Evolutionary conservation across 768 basidiomycete species (phyloP), one percentile per base, ranked within the genome.

Genomic region (Termitomyces sp.): DNA sequence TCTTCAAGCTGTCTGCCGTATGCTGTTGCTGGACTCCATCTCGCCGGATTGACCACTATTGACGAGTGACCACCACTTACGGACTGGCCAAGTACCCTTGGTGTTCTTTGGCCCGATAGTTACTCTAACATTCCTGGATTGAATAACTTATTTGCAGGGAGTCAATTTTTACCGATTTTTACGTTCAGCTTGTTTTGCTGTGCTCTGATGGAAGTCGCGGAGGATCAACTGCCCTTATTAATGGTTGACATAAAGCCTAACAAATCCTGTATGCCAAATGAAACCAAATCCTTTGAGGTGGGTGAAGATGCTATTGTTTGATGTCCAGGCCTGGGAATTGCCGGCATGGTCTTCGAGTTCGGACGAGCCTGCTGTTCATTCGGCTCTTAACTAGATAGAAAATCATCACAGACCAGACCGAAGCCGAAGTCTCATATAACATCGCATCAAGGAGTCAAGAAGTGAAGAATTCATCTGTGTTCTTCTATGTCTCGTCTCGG

Each of bases 1-100:
- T n/a, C n/a, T n/a, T n/a, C n/a, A 60, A 4, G 80, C 73, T 71
- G 71, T 57, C 80, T 80, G 44, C 73, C 67, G 61, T 78, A 82
- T 0, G 79, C 77, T 0, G 63, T 63, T 41, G 81, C 34, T 43
- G 12, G 77, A 69, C 19, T 71, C 65, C 14, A 65, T 57, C 7
- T 61, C 45, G 8, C 70, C 72, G 14, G 53, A n/a, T n/a, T n/a
- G 69, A n/a, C 76, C 71, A 8, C 60, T 59, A 9, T 61, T 52
- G 11, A 71, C 71, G 19, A 77, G 62, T 2, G 63, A 49, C 5
- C n/a, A n/a, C n/a, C n/a, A n/a, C n/a, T n/a, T n/a, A n/a, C n/a
- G n/a, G n/a, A 63, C 38, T 66, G 63, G 32, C 61, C 57, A 8
- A 78, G 69, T 40, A 75, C n/a, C n/a, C n/a, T n/a, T 68, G 10